Conservation (phyloP, 495 filamentous ascomycete species). For the Penicillium malachiteum region DNA sequence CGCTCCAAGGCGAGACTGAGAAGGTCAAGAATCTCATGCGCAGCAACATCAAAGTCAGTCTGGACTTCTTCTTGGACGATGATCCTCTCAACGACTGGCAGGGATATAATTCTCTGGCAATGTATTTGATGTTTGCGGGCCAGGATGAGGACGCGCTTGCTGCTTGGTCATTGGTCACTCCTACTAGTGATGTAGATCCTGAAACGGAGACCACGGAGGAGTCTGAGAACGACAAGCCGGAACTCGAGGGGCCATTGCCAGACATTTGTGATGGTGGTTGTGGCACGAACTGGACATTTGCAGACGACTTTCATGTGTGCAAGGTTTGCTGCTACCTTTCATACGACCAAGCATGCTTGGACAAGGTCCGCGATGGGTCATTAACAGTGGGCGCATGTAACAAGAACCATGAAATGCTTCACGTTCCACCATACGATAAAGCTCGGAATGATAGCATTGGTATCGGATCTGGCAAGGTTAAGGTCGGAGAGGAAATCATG, state of each 20-base stretch:
- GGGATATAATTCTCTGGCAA: constrained; percentile 31
- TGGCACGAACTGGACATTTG: not conserved
- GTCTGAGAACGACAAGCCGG: not conserved
- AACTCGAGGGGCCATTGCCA: not conserved
- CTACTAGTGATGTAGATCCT: not conserved
- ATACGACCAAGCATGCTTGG: not conserved
- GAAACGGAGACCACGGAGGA: not conserved
- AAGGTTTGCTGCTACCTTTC: not conserved
- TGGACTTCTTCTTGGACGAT: constrained; percentile 44
- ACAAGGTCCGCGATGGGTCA: constrained; percentile 22
- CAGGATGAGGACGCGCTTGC: constrained; percentile 16
- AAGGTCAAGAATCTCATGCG: constrained; percentile 28
- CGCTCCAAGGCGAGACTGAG: constrained; percentile 22
- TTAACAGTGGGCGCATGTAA: constrained; percentile 29
- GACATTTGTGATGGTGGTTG: not conserved
- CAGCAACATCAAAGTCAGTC: constrained; percentile 27
- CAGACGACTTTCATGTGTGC: not conserved
- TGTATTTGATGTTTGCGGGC: constrained; percentile 16
- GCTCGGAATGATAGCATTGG: constrained; percentile 5
- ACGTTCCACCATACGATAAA: constrained; percentile 35
- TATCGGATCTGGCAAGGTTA: constrained; percentile 26
- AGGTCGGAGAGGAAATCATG: constrained; percentile 31
- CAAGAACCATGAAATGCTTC: constrained; percentile 36
- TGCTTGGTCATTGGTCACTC: constrained; percentile 19
- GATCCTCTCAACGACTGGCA: constrained; percentile 43